Conservation (phyloP, 805 yeast species). For the Candida berthetii region DNA sequence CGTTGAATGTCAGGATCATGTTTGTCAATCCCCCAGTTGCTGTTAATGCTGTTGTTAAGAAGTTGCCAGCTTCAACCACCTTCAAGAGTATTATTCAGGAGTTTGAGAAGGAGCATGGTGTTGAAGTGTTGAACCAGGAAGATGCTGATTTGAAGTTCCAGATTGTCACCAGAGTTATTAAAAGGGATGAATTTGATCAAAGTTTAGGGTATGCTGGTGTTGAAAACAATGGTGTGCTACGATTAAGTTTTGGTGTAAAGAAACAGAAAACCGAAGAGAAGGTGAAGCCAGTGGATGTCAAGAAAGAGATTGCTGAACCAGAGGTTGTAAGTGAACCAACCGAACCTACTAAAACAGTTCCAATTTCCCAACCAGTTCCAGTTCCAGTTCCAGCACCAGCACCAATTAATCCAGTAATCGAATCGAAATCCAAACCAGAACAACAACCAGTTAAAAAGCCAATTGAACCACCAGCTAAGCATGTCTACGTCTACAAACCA, state of each 20-base stretch:
- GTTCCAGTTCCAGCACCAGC: not conserved
- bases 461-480: slow-evolving; percentile 4
- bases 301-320: not conserved
- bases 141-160: slow-evolving; percentile 12
- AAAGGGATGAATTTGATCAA: slow-evolving; percentile 5
- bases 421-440: not conserved
- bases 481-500: slow-evolving; percentile 17
- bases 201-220: slow-evolving; percentile 14
- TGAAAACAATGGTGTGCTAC: slow-evolving; percentile 18
- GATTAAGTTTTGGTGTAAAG: slow-evolving; percentile 10
- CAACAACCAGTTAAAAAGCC: slow-evolving; percentile 6
- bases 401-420: not conserved
- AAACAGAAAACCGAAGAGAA: not conserved
- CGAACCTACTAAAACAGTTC: not conserved
- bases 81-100: slow-evolving; percentile 9
- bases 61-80: slow-evolving; percentile 10
- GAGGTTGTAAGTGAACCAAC: not conserved
- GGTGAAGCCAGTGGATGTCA: not conserved
- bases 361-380: not conserved
- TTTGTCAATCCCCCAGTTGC: slow-evolving; percentile 14
- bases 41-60: slow-evolving; percentile 17
- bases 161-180: slow-evolving; percentile 12
- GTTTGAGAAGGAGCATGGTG: slow-evolving; percentile 13
- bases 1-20: slow-evolving; percentile 25
- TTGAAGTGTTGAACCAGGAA: slow-evolving; percentile 9